These are phyloP conservation scores for Andrographis paniculata DNA, from an alignment of 305 asterid species.

Conservation along the genomic window DNA sequence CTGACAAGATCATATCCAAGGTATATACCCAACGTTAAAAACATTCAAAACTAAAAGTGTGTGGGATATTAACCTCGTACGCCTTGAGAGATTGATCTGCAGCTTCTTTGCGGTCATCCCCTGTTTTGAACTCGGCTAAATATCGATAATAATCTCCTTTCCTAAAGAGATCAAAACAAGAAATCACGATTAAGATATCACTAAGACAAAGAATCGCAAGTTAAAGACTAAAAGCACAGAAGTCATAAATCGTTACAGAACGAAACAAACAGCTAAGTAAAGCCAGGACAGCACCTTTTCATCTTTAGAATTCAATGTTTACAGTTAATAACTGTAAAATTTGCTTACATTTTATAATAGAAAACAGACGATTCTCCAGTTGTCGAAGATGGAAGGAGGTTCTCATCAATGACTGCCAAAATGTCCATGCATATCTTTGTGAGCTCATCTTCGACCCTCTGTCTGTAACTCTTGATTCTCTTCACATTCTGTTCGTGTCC, in stretches of 20 bases:
- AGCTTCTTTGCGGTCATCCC: slow-evolving; percentile 64
- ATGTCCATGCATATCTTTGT: slow-evolving; percentile 73
- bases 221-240: too few relatives aligned
- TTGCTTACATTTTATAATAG: slow-evolving; percentile 71
- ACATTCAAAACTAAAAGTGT: not conserved
- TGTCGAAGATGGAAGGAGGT: slow-evolving; percentile 66
- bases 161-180: slow-evolving; percentile 26
- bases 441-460: slow-evolving; percentile 79
- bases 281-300: too few relatives aligned
- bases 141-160: slow-evolving; percentile 81
- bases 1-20: not conserved
- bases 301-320: too few relatives aligned
- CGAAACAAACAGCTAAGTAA: too few relatives aligned
- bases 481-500: slow-evolving; percentile 76
- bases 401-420: slow-evolving; percentile 66
- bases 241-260: too few relatives aligned
- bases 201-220: slow-evolving; percentile 1
- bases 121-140: slow-evolving; percentile 60
- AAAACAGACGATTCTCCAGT: slow-evolving; percentile 73
- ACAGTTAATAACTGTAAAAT: too few relatives aligned
- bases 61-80: slow-evolving; percentile 39
- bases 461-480: slow-evolving; percentile 60
- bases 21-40: not conserved
- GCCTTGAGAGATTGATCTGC: slow-evolving; percentile 75
- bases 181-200: not conserved